phyloP scores from a whole-genome alignment of 192 early-diverging fungal species.

The Coemansia sp. region DNA sequence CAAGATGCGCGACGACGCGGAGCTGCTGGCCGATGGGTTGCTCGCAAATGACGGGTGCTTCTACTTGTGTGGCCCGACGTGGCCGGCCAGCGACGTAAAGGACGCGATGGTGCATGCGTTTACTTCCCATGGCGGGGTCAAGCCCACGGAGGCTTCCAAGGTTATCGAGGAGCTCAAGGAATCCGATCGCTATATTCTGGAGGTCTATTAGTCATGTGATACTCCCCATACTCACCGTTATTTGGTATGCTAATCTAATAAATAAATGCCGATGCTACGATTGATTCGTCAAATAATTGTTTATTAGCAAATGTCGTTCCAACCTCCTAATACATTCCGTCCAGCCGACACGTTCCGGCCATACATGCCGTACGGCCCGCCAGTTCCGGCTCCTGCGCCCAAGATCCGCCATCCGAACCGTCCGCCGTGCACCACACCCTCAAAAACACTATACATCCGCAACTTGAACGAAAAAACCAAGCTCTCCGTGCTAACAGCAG shows the following conservation, averaged over 20 bases:
- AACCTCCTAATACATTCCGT: neutral
- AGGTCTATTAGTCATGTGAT: conserved; percentile 63
- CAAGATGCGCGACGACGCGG: conserved; percentile 85
- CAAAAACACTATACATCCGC: conserved; percentile 76
- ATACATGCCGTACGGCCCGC: conserved; percentile 1
- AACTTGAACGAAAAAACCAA: conserved; percentile 79
- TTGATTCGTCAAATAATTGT: too few relatives aligned
- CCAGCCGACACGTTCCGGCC: neutral
- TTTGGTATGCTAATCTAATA: too few relatives aligned
- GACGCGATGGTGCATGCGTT: conserved; percentile 86
- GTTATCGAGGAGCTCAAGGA: conserved; percentile 90
- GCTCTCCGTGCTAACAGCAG: conserved; percentile 67
- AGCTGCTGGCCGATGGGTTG: conserved; percentile 72
- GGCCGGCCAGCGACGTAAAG: conserved; percentile 92
- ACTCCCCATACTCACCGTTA: neutral
- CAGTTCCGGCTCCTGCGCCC: conserved; percentile 13
- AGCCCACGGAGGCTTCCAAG: conserved; percentile 62
- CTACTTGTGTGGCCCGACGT: conserved; percentile 97
- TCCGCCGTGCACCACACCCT: conserved; percentile 62
- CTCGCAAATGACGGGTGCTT: conserved; percentile 79
- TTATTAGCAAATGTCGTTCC: neutral
- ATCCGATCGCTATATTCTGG: conserved; percentile 86
- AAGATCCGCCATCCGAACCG: conserved; percentile 59
- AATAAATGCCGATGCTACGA: too few relatives aligned
- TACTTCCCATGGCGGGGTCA: conserved; percentile 59